Evolutionary conservation across 352 stramenopile species (phyloP), one percentile per base, ranked within the genome.

Genomic region (Phytophthora crassamura): DNA sequence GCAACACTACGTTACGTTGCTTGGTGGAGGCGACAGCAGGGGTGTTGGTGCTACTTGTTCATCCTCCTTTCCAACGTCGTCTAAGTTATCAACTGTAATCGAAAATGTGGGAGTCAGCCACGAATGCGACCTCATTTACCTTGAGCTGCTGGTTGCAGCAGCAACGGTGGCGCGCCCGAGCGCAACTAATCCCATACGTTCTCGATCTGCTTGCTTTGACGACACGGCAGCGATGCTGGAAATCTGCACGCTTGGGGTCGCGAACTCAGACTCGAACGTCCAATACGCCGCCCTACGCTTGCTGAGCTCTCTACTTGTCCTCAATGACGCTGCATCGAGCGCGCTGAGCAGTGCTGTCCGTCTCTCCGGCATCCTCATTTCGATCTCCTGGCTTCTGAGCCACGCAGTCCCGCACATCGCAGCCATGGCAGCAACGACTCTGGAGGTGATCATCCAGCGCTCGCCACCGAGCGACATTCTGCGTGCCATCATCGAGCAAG

Each of bases 401-500:
- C 78, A 84, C 46, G 41, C 32, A 1, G 35, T 36, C 22, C 14
- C 15, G 1, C 35, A 56, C 15, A 70, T 84, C 5, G 62, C 64
- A 28, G 35, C 47, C 3, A 68, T 64, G 18, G 62, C 69, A 33
- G 38, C 56, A 5, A 53, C 53, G 9, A 47, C 77, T 0, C 25
- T 84, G 11, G 41, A 47, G 8, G 6, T 42, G 28, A 41, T 76
- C 18, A 67, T 68, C 9, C 35, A 46, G 0, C 45, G 64, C 7
- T 86, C 78, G 7, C 58, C 72, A 11, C 32, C 57, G 6, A 68
- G 60, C 7, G 78, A 84, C 30, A 48, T 84, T 6, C 30, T 73
- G 5, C 72, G 78, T 12, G 73, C 57, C 6, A 41, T 86, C 18
- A 68, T 86, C 20, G 78, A 86, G 42, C 78, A 86, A 48, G 75